These are phyloP conservation scores for Turritis glabra DNA, from an alignment of 345 rosid species.

Conservation along the genomic window DNA sequence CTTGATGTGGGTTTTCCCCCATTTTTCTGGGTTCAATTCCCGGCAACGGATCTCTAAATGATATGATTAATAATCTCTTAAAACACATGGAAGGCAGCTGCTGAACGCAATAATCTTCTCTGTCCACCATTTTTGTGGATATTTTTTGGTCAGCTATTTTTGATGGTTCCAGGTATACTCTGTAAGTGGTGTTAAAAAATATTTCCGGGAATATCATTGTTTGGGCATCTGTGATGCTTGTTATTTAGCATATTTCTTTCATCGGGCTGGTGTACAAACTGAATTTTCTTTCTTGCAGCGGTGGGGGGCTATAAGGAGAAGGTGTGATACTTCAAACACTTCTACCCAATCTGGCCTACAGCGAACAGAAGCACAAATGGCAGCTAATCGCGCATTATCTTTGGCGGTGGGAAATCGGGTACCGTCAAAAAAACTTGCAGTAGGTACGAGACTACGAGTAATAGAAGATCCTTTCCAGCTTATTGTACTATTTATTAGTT, in stretches of 20 bases:
- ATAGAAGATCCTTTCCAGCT: slow-evolving; percentile 13
- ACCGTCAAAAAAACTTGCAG: slow-evolving; percentile 50
- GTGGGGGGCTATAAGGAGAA: slow-evolving; percentile 63
- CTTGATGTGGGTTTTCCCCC: slow-evolving; percentile 66
- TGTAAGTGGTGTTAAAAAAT: slow-evolving; percentile 24
- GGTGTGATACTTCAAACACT: slow-evolving; percentile 40
- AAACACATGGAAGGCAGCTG: neutral
- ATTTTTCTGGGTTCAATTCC: slow-evolving; percentile 71
- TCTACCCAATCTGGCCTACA: slow-evolving; percentile 47
- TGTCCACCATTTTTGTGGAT: slow-evolving; percentile 24
- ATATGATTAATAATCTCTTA: slow-evolving; percentile 25
- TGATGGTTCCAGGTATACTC: slow-evolving; percentile 23
- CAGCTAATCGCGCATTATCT: slow-evolving; percentile 78
- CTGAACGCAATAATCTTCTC: slow-evolving; percentile 11
- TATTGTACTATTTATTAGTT: slow-evolving; percentile 1
- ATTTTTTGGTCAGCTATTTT: slow-evolving; percentile 21
- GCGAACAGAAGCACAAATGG: slow-evolving; percentile 70
- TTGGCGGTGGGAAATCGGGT: slow-evolving; percentile 61
- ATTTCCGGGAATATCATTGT: too few species aligned
- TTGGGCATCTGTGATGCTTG: too few species aligned
- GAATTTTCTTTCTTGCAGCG: slow-evolving; percentile 58
- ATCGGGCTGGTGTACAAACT: slow-evolving; percentile 35
- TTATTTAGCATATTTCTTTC: slow-evolving; percentile 6
- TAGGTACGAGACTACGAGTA: slow-evolving; percentile 44
- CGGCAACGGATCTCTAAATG: slow-evolving; percentile 50